Conservation (phyloP, 2,329 filamentous ascomycete species). For the Talaromyces sp. region DNA sequence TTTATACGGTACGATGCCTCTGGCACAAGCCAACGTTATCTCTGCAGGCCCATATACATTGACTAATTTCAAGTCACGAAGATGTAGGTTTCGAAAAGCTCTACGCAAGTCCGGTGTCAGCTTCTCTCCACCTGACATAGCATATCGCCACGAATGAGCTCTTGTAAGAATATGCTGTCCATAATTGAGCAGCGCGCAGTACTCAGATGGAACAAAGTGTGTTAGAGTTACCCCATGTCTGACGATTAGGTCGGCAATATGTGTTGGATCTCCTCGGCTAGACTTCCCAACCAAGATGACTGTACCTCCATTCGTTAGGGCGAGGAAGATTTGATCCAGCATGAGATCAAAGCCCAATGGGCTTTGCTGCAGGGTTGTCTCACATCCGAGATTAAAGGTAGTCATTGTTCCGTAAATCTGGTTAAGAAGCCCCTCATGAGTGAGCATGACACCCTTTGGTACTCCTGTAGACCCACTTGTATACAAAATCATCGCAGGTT, state of each 20-base stretch:
- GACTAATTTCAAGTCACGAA: conserved; percentile 13
- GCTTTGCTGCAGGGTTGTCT: conserved; percentile 19
- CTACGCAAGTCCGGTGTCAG: neutral
- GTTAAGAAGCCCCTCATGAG: conserved; percentile 23
- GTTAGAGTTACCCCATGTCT: conserved; percentile 21
- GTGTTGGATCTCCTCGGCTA: conserved; percentile 6
- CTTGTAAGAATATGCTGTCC: conserved; percentile 18
- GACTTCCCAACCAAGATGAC: conserved; percentile 18
- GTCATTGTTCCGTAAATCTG: conserved; percentile 20
- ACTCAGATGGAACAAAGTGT: conserved; percentile 23
- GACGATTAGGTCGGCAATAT: conserved; percentile 20
- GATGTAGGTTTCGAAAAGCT: conserved; percentile 16
- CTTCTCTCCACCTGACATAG: conserved; percentile 13
- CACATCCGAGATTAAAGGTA: conserved; percentile 9
- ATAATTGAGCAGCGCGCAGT: conserved; percentile 20
- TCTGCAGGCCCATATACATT: conserved; percentile 21
- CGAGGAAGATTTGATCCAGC: conserved; percentile 21
- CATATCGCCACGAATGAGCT: conserved; percentile 3
- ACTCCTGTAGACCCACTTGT: conserved; percentile 26
- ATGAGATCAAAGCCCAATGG: conserved; percentile 19
- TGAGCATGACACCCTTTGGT: conserved; percentile 38
- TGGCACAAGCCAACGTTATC: conserved; percentile 10
- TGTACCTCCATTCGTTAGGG: conserved; percentile 20
- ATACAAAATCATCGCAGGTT: conserved; percentile 39
- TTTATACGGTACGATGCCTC: neutral